Evolutionary conservation across 331 rosid species (phyloP), one percentile per base, ranked within the genome.

Genomic region (Rhamnella rubrinervis): DNA sequence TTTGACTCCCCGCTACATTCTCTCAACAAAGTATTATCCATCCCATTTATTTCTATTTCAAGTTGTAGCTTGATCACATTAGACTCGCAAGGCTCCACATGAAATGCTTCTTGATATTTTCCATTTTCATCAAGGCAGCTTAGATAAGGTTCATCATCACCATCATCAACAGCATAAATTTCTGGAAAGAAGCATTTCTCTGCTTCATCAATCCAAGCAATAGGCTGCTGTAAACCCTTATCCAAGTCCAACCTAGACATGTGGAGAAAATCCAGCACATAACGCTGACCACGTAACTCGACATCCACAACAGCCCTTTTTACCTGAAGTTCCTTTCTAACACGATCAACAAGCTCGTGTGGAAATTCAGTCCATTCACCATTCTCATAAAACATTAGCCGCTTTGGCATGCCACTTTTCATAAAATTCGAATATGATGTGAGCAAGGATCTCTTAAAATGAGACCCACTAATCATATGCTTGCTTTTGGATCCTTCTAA

Each of bases 121-220:
- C 60, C 80, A 71, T 28, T 52, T 58, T 65, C 82, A 56, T 64
- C 57, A 9, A 62, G 38, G 66, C 52, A 58, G 64, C 64, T 64
- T 75, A 41, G 50, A 67, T 35, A 8, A 14, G 69, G 50, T 40
- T 75, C 77, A 59, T 74, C 80, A 25, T 67, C 78, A 2, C 55
- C 77, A 28, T 63, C 65, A n/a, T 47, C 76, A 53, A 57, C 61
- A 26, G 71, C 44, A 78, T 19, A 84, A 59, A 71, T 74, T 81
- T 88, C 96, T 6, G 98, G 98, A 82, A 93, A 93, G 87, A 90
- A 93, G 81, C 93, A 90, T 65, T 17, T 17, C 37, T 85, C 90
- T 52, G 80, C 66, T 65, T 90, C 97, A 76, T 93, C 98, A 71
- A 90, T 90, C 96, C 96, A 93, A 15, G 93, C 98, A 64, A 93